Evolutionary conservation across 148 eudicot species (phyloP).

Genomic region (Spergularia bocconei): DNA sequence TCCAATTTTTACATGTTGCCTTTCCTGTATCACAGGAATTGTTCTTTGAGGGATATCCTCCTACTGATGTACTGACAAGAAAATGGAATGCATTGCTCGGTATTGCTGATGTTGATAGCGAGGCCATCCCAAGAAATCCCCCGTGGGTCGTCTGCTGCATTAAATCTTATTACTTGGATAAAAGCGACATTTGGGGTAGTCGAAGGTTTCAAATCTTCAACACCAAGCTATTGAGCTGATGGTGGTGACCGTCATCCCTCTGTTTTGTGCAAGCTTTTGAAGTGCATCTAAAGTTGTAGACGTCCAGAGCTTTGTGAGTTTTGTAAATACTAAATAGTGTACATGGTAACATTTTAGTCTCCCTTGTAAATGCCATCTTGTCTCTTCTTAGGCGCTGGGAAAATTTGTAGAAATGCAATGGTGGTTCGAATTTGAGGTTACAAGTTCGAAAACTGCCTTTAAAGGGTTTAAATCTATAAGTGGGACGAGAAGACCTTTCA

Average conservation of each 20-base stretch:
- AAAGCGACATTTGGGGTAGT: conserved; percentile 51
- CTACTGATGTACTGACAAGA: conserved; percentile 35
- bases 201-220: conserved; percentile 59
- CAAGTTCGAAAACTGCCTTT: too few species aligned
- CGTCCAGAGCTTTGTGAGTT: not conserved
- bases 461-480: too few species aligned
- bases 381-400: not conserved
- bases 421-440: too few species aligned
- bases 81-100: conserved; percentile 67
- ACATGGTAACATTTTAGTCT: not conserved
- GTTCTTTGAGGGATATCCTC: conserved; percentile 52
- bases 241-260: not conserved
- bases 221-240: conserved; percentile 42
- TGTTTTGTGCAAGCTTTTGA: not conserved
- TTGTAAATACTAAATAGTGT: not conserved
- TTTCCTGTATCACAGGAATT: conserved; percentile 38
- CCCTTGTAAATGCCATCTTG: not conserved
- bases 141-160: conserved; percentile 84
- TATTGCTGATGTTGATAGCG: conserved; percentile 25
- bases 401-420: too few species aligned
- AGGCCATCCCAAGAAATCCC: conserved; percentile 55
- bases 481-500: too few species aligned
- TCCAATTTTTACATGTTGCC: too few species aligned
- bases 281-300: not conserved
- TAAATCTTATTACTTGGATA: conserved; percentile 62